Evolutionary conservation across 768 basidiomycete species (phyloP), one percentile per base, ranked within the genome.

Genomic region (Boletus patriciae): DNA sequence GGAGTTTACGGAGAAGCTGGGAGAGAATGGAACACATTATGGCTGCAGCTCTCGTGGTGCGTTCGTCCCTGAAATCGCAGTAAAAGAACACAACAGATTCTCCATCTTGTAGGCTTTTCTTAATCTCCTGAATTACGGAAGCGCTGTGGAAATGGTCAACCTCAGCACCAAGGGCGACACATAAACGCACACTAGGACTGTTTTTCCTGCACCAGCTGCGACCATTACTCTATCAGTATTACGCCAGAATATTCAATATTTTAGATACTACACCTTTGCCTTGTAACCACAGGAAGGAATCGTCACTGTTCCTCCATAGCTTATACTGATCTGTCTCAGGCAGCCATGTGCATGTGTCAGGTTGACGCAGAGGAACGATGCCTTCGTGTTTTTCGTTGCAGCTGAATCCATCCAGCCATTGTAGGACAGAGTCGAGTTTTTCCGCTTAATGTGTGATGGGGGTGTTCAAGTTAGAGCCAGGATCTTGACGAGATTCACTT

Each of bases 121-220:
- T 42, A 18, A 52, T 34, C 5, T 11, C 15, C 4, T 50, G 34
- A n/a, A 51, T 51, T 4, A 36, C 25, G 54, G 25, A 42, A 36
- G 54, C 40, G 15, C 54, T 55, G 41, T 33, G 41, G 13, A 19
- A n/a, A 36, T 16, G 25, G 44, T 53, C n/a, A 53, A 21, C 23
- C 4, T 38, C 27, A 1, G 27, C 1, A 0, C 19, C 23, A 36
- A 43, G 19, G 6, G 18, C 1, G 0, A 27, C 18, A 5, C n/a
- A 36, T 42, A 7, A 10, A 50, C 54, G 33, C 42, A 65, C 64
- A 37, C 29, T 6, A 59, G n/a, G 1, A 65, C 53, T 6, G 64
- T 53, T 34, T 65, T 62, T 31, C 64, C 64, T 0, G 57, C 41
- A 4, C 64, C 64, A n/a, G 58, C 64, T 65, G 33, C 15, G 15